Percentiles rank a stretch among this genome's conserved stretches.
phyloP scores from a whole-genome alignment of 441 rosid genomes.

The Isatis lusitanica region DNA sequence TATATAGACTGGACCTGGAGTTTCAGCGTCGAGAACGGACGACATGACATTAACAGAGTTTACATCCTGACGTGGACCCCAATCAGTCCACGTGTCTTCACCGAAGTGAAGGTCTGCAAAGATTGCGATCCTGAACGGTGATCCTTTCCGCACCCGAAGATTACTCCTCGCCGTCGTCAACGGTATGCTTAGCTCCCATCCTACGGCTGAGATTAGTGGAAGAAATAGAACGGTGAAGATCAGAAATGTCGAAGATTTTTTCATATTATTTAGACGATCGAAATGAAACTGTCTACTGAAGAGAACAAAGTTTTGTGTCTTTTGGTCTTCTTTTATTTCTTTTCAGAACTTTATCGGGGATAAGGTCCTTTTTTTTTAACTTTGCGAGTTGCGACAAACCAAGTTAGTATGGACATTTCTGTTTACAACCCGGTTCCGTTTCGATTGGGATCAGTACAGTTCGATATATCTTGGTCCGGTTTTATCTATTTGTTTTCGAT shows the following conservation, averaged over 20 bases:
- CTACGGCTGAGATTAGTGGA: slow-evolving; percentile 24
- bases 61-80: slow-evolving; percentile 76
- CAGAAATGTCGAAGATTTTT: neutral
- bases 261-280: neutral
- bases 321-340: neutral
- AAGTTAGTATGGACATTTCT: neutral
- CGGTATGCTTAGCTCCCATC: slow-evolving; percentile 26
- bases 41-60: slow-evolving; percentile 65
- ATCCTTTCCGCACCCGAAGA: slow-evolving; percentile 36
- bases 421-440: neutral
- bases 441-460: neutral
- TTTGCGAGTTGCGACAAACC: neutral
- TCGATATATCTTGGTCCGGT: neutral
- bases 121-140: slow-evolving; percentile 55
- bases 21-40: slow-evolving; percentile 55
- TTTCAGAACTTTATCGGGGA: neutral
- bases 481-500: no score
- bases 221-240: slow-evolving; percentile 22
- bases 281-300: neutral
- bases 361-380: neutral
- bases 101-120: slow-evolving; percentile 87
- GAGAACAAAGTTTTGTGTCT: neutral
- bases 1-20: slow-evolving; percentile 45
- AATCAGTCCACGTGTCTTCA: slow-evolving; percentile 69
- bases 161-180: slow-evolving; percentile 2